Conservation (phyloP, 192 early-diverging fungal genomes). For the Rhizophagus sp. region DNA sequence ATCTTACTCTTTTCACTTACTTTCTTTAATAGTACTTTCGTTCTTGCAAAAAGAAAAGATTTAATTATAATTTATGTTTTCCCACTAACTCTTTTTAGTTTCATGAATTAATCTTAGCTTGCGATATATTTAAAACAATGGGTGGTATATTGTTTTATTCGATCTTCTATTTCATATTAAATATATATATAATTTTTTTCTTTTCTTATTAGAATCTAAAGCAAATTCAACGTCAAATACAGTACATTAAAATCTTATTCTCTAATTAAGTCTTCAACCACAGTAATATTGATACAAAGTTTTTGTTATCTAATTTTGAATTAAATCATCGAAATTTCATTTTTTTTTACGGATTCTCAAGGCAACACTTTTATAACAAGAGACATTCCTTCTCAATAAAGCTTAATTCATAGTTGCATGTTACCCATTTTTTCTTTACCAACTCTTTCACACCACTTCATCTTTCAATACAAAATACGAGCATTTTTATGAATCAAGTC, state of each 20-base stretch:
- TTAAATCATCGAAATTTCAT: not conserved
- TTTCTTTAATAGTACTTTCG: too few relatives aligned
- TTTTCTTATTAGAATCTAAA: not conserved
- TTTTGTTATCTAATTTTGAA: not conserved
- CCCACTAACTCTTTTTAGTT: not conserved
- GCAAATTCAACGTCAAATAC: not conserved
- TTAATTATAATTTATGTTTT: too few relatives aligned
- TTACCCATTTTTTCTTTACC: not conserved
- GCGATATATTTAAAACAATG: not conserved
- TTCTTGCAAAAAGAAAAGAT: too few relatives aligned
- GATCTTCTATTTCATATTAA: not conserved
- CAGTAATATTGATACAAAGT: not conserved
- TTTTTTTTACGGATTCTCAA: not conserved
- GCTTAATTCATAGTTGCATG: not conserved
- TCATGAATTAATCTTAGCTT: not conserved
- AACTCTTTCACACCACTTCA: not conserved
- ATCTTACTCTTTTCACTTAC: too few relatives aligned
- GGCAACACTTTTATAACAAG: not conserved
- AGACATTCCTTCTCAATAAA: not conserved
- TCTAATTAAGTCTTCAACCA: not conserved
- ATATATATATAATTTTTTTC: too few relatives aligned
- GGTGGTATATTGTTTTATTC: not conserved
- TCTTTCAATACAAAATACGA: not conserved
- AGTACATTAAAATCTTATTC: not conserved
- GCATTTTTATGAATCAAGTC: not conserved